A percentile compares a stretch with the other conserved stretches of the same genome.
Conservation (phyloP, 1,139 yeast genomes). For the Debaryomycetaceae sp. region DNA sequence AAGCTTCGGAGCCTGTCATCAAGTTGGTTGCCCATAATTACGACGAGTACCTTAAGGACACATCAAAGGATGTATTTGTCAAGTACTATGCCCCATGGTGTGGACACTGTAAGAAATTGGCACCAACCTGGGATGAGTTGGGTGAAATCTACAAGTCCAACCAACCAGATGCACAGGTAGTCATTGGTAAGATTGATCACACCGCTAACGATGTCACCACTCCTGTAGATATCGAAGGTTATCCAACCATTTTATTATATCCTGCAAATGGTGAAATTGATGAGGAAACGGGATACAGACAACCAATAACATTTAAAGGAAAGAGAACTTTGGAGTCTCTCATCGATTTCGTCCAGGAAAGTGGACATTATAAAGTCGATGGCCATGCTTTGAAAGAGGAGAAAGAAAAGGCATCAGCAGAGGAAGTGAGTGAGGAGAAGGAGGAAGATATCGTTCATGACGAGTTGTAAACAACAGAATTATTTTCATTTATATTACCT, state of each 20-base stretch:
- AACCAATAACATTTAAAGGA: slow-evolving; percentile 68
- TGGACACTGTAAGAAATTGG: slow-evolving; percentile 96
- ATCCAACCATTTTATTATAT: slow-evolving; percentile 88
- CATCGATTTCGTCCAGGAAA: slow-evolving; percentile 63
- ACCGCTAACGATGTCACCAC: slow-evolving; percentile 84
- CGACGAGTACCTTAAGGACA: slow-evolving; percentile 63
- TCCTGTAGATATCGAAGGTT: slow-evolving; percentile 66
- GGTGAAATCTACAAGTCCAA: slow-evolving; percentile 62
- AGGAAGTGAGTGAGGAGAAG: slow-evolving; percentile 22
- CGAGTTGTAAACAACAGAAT: slow-evolving; percentile 30
- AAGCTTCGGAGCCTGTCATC: slow-evolving; percentile 68
- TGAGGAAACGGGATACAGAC: slow-evolving; percentile 47
- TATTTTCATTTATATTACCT: background rate
- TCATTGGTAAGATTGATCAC: slow-evolving; percentile 86
- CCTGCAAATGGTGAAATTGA: slow-evolving; percentile 83
- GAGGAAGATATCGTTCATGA: slow-evolving; percentile 35
- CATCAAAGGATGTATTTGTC: slow-evolving; percentile 79
- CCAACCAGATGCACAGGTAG: slow-evolving; percentile 48
- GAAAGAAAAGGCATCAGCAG: slow-evolving; percentile 30
- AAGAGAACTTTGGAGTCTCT: slow-evolving; percentile 70
- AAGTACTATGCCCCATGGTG: slow-evolving; percentile 99
- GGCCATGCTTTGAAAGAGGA: slow-evolving; percentile 30
- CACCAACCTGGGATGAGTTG: slow-evolving; percentile 87
- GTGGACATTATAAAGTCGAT: slow-evolving; percentile 60
- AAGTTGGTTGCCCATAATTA: slow-evolving; percentile 85